Percentiles rank a stretch among this genome's conserved stretches.
These are phyloP conservation scores for Botrytis paeoniae DNA, from an alignment of 2,329 filamentous ascomycete species.

Conservation along the genomic window DNA sequence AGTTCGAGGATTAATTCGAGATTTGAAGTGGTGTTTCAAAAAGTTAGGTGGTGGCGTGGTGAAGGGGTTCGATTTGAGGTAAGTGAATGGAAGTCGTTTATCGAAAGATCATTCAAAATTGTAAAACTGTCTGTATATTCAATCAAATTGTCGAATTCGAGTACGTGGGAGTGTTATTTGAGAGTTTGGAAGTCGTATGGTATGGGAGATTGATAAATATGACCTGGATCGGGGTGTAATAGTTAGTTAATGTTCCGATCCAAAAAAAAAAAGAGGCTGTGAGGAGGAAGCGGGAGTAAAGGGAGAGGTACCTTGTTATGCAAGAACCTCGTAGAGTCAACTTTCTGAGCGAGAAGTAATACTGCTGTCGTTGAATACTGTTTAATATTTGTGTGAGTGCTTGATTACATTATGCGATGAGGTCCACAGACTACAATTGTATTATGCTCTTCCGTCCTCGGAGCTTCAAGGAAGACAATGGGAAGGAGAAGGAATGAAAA, in stretches of 20 bases:
- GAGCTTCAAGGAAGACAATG: not conserved
- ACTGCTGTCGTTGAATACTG: not conserved
- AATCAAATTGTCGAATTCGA: not conserved
- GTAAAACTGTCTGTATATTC: not conserved
- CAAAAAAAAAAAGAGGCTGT: not conserved
- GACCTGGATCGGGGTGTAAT: not conserved
- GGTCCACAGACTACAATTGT: too few species aligned
- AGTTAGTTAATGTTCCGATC: not conserved
- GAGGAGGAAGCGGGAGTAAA: not conserved
- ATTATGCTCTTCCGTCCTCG: too few species aligned
- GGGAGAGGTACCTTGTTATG: not conserved
- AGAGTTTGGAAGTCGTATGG: not conserved
- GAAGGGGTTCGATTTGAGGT: constrained; percentile 8
- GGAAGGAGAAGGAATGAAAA: not conserved
- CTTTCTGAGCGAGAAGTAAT: not conserved
- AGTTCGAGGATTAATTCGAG: not conserved
- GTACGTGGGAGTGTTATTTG: not conserved
- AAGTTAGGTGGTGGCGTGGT: not conserved
- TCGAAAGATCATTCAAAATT: not conserved
- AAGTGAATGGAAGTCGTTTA: constrained; percentile 1
- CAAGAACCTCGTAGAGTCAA: not conserved
- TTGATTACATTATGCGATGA: not conserved
- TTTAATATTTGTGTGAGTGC: not conserved
- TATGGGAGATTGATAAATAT: not conserved
- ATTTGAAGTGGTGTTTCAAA: not conserved